These are phyloP conservation scores for Buddleja alternifolia DNA, from an alignment of 257 asterid genomes.

Conservation along the genomic window DNA sequence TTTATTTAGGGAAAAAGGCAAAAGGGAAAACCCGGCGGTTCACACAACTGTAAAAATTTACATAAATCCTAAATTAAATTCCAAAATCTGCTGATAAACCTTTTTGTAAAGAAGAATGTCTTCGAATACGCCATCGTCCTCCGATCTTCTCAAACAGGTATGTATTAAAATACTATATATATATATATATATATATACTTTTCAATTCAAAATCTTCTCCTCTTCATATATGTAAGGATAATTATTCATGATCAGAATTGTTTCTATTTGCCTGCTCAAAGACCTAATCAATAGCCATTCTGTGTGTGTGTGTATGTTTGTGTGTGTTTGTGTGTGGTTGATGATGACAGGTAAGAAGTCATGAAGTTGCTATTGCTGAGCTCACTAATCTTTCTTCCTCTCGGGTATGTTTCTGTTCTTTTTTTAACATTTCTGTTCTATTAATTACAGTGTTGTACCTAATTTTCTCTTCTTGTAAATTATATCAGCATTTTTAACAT, in stretches of 20 bases:
- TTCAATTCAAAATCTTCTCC: background rate
- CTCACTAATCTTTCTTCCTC: slow-evolving; percentile 58
- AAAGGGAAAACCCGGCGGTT: too few relatives aligned
- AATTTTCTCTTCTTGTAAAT: background rate
- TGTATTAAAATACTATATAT: too few relatives aligned
- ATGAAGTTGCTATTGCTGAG: slow-evolving; percentile 82
- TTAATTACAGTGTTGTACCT: background rate
- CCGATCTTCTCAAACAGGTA: slow-evolving; percentile 40
- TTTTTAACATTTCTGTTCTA: background rate
- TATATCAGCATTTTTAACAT: background rate
- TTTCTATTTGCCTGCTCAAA: background rate
- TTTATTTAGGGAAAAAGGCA: background rate
- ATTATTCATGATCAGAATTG: background rate
- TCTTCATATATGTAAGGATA: background rate
- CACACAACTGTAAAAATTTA: background rate
- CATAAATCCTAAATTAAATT: slow-evolving; percentile 7
- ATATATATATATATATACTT: too few relatives aligned
- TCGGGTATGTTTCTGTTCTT: slow-evolving; percentile 42
- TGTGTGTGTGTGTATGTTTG: background rate
- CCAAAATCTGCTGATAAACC: too few relatives aligned
- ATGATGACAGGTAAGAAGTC: slow-evolving; percentile 54
- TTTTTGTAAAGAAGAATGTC: slow-evolving; percentile 24
- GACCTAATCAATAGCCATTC: background rate
- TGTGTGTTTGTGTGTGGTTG: background rate
- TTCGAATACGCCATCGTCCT: slow-evolving; percentile 26